A percentile compares a stretch with the other conserved stretches of the same genome.
Conservation (phyloP, 768 basidiomycete genomes). For the Suillus fuscotomentosus region DNA sequence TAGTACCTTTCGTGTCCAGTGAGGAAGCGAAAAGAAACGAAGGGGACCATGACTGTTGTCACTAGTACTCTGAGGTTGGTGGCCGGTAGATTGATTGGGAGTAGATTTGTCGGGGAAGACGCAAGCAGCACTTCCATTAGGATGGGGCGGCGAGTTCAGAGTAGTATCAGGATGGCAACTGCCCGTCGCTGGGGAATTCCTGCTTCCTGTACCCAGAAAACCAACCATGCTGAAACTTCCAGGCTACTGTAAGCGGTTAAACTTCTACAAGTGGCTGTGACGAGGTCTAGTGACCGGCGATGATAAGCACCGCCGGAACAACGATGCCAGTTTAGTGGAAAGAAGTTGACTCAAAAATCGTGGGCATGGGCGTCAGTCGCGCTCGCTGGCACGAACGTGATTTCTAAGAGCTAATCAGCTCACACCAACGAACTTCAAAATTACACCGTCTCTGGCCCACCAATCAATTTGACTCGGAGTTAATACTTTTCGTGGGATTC, state of each 20-base stretch:
- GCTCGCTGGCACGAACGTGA: not conserved
- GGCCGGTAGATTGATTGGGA: slow-evolving; percentile 44
- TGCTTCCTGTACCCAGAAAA: slow-evolving; percentile 35
- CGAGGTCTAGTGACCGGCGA: not conserved
- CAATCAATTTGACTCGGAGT: not conserved
- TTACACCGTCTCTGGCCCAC: not conserved
- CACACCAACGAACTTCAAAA: not conserved
- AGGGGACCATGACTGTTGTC: slow-evolving; percentile 33
- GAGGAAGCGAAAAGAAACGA: slow-evolving; percentile 66
- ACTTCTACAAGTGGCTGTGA: slow-evolving; percentile 3
- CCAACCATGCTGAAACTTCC: slow-evolving; percentile 33
- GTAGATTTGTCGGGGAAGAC: slow-evolving; percentile 46
- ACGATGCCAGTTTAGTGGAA: slow-evolving; percentile 5
- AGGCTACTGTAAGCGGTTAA: not conserved
- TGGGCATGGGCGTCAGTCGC: slow-evolving; percentile 1
- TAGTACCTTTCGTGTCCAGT: slow-evolving; percentile 56
- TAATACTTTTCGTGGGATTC: not conserved
- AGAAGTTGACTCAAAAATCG: not conserved
- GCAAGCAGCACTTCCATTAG: slow-evolving; percentile 31
- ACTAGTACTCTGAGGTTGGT: slow-evolving; percentile 27
- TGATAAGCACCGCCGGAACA: not conserved
- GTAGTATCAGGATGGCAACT: slow-evolving; percentile 22
- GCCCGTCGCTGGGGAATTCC: slow-evolving; percentile 30
- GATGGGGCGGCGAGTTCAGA: slow-evolving; percentile 33
- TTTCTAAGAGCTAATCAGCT: not conserved